Conservation (phyloP, 768 basidiomycete species). For the Boletus coccyginus region DNA sequence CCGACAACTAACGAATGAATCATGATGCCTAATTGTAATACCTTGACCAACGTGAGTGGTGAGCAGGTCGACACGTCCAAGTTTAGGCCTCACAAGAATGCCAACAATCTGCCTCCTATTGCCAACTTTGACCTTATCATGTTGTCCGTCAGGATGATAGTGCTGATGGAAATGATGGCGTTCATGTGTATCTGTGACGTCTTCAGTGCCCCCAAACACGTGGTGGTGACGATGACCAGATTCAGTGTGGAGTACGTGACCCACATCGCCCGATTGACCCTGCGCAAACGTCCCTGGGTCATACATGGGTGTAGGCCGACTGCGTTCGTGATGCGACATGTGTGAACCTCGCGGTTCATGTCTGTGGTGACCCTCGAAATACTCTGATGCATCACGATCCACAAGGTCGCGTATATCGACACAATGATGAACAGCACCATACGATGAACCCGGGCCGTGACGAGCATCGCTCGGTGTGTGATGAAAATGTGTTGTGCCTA, state of each 20-base stretch:
- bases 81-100: conserved; percentile 49
- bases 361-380: conserved; percentile 37
- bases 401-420: background rate
- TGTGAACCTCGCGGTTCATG: conserved; percentile 31
- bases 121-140: conserved; percentile 38
- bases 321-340: conserved; percentile 28
- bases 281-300: conserved; percentile 11
- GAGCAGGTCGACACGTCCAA: background rate
- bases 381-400: conserved; percentile 3
- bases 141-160: background rate
- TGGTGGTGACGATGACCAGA: conserved; percentile 15
- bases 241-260: conserved; percentile 2
- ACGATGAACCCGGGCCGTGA: conserved; percentile 9
- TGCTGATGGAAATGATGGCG: background rate
- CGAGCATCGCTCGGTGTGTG: background rate
- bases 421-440: conserved; percentile 14
- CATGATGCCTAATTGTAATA: conserved; percentile 84
- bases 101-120: conserved; percentile 68
- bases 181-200: background rate
- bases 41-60: conserved; percentile 38
- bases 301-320: conserved; percentile 22
- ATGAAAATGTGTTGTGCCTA: conserved; percentile 3
- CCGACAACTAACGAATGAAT: conserved; percentile 81
- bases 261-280: background rate
- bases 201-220: conserved; percentile 1